phyloP scores from a whole-genome alignment of 2,329 filamentous ascomycete species.

The Nigrograna mackinnonii region DNA sequence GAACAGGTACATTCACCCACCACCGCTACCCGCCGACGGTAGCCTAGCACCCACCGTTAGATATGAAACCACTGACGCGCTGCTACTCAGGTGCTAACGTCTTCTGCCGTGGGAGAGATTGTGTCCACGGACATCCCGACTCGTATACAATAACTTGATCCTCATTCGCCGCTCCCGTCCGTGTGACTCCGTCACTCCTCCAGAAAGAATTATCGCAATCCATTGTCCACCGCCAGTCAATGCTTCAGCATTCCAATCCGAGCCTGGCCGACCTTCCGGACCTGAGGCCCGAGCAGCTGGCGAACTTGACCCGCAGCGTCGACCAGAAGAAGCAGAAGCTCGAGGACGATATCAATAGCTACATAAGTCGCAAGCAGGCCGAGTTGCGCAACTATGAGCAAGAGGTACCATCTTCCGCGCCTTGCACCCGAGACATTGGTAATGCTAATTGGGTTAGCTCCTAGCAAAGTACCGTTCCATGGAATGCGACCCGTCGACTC shows the following conservation, averaged over 20 bases:
- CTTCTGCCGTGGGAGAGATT: slow-evolving; percentile 10
- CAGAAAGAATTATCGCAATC: slow-evolving; percentile 4
- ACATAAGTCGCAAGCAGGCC: slow-evolving; percentile 36
- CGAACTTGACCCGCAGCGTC: slow-evolving; percentile 32
- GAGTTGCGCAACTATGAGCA: slow-evolving; percentile 34
- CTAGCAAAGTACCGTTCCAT: slow-evolving; percentile 33
- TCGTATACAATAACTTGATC: slow-evolving; percentile 6
- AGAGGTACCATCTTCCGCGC: slow-evolving; percentile 23
- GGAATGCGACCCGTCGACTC: slow-evolving; percentile 22
- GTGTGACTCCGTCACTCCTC: slow-evolving; percentile 21
- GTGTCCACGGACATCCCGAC: slow-evolving; percentile 5
- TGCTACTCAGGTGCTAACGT: slow-evolving; percentile 14
- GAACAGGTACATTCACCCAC: slow-evolving; percentile 26
- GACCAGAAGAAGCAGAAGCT: slow-evolving; percentile 39
- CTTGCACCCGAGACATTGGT: slow-evolving; percentile 9
- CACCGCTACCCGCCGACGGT: slow-evolving; percentile 4
- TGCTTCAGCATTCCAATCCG: slow-evolving; percentile 33
- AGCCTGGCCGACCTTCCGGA: slow-evolving; percentile 35
- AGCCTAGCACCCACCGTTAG: slow-evolving; percentile 9
- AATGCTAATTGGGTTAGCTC: slow-evolving; percentile 36
- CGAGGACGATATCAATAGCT: slow-evolving; percentile 37
- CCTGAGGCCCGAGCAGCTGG: slow-evolving; percentile 34
- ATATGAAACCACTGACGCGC: slow-evolving; percentile 9
- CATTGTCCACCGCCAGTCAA: slow-evolving; percentile 17
- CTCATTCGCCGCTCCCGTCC: slow-evolving; percentile 16